Evolutionary conservation across 2,329 filamentous ascomycete species (phyloP), one percentile per base, ranked within the genome.

Genomic region (Diaporthe citriasiana): DNA sequence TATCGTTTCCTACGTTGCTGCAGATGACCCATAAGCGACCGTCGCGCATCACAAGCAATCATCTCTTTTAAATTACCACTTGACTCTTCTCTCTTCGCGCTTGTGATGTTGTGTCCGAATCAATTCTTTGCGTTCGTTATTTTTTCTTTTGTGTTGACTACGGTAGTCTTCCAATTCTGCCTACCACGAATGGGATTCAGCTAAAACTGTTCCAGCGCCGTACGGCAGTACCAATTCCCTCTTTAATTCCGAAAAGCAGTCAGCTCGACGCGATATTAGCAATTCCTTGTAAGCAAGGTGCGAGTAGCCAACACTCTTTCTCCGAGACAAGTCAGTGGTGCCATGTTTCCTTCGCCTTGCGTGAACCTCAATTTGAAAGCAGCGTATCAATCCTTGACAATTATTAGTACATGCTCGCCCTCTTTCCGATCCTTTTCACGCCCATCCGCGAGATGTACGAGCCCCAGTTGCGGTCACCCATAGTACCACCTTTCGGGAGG

Each of bases 401-500:
- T 25, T 8, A 19, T 53, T 35, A 57, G 19, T 70, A 70, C 51
- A 70, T 74, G n/a, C 74, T 77, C 8, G 69, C 70, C 17, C 76
- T 73, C 63, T 78, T 77, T 4, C 56, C 72, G 22, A 59, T 73
- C 17, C 69, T 57, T 27, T 70, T 71, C 53, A 71, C 73, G 7
- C 71, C 59, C 50, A 72, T 73, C 1, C 70, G 59, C 33, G 76
- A 72, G 25, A 76, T 75, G 13, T 73, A 73, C 1, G 74, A 71
- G 13, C 50, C 63, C 42, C 47, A 50, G 17, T 30, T 22, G 27
- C 53, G 65, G 15, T 80, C 78, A 47, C 80, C 77, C 81, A 83
- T 81, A 22, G 76, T 79, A 22, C 79, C 80, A 9, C 84, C 84
- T 2, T 77, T 74, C 0, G 87, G 86, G 0, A 89, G 81, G 7